Evolutionary conservation across 345 rosid species (phyloP).

Genomic region (Heritiera fomes): DNA sequence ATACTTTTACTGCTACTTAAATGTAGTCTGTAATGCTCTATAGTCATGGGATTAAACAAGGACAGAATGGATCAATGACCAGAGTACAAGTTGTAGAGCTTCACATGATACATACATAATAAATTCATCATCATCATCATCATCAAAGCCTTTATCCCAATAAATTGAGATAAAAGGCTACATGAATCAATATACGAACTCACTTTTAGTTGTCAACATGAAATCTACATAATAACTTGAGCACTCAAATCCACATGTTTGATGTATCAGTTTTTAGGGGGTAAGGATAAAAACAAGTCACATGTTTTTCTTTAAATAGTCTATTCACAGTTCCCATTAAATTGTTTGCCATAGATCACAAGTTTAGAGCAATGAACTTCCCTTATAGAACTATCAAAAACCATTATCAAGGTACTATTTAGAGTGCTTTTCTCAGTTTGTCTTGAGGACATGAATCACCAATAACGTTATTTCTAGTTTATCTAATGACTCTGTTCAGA

Average conservation of each 20-base stretch:
- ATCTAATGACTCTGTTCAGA: neutral
- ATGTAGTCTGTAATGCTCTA: neutral
- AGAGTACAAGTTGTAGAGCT: neutral
- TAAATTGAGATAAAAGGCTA: too few species aligned
- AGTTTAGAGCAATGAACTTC: neutral
- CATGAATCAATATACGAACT: too few species aligned
- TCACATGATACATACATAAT: neutral
- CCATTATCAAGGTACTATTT: neutral
- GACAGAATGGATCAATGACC: neutral
- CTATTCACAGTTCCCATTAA: neutral
- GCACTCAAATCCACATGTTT: neutral
- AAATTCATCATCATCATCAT: neutral
- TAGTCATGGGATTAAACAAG: neutral
- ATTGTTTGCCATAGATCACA: too few species aligned
- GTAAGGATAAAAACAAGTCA: neutral
- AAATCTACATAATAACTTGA: neutral
- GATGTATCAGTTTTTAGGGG: neutral
- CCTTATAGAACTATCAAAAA: neutral
- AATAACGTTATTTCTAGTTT: neutral
- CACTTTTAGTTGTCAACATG: neutral
- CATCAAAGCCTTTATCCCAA: too few species aligned
- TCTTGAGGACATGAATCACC: neutral
- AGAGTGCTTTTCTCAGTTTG: neutral
- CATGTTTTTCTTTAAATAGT: neutral
- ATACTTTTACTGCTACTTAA: neutral